These are phyloP conservation scores for Penicillium sp. DNA, from an alignment of 2,329 filamentous ascomycete species.

Conservation along the genomic window DNA sequence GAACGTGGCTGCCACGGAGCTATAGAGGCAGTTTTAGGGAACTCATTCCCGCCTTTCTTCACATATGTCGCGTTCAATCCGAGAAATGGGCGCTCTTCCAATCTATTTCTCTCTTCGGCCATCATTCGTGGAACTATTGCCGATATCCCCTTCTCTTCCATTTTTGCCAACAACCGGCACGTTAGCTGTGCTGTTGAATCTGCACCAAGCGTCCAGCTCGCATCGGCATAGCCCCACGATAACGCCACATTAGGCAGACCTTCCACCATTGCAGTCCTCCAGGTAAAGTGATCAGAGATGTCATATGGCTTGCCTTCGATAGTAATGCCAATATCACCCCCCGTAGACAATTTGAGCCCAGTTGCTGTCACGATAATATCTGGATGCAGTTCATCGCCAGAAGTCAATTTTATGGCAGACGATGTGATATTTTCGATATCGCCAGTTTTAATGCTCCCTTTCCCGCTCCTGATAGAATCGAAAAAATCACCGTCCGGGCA, in stretches of 20 bases:
- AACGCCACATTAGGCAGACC: conserved; percentile 48
- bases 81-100: conserved; percentile 37
- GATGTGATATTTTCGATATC: conserved; percentile 56
- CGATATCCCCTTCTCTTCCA: conserved; percentile 30
- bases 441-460: conserved; percentile 59
- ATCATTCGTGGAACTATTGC: conserved; percentile 35
- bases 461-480: conserved; percentile 54
- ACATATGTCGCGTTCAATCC: conserved; percentile 48
- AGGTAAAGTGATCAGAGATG: conserved; percentile 42
- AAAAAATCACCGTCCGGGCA: conserved; percentile 66
- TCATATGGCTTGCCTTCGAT: conserved; percentile 44
- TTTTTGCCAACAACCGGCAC: conserved; percentile 38
- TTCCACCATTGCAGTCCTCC: conserved; percentile 50
- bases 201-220: conserved; percentile 51
- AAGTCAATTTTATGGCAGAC: conserved; percentile 40
- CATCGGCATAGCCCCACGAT: conserved; percentile 49
- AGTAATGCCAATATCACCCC: conserved; percentile 39
- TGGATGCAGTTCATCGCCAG: conserved; percentile 45
- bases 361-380: conserved; percentile 53
- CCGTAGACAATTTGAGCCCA: conserved; percentile 46
- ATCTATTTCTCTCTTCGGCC: conserved; percentile 9
- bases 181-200: conserved; percentile 48
- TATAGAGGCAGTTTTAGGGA: conserved; percentile 46
- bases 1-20: conserved; percentile 46
- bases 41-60: conserved; percentile 30